Base-by-base conservation (phyloP, 306 rosid species). In the Trifolium fragiferum region DNA sequence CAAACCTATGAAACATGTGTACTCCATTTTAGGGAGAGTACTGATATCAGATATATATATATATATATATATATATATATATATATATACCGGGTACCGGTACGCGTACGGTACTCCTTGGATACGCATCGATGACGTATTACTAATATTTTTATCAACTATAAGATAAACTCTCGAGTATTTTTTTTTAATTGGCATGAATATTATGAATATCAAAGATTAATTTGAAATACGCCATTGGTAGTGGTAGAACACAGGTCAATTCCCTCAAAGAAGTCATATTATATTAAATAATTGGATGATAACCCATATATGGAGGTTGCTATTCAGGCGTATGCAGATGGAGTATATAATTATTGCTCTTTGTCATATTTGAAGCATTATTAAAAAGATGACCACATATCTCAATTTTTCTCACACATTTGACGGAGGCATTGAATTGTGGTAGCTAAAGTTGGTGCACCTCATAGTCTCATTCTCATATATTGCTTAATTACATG, bases 311-410 rank as follows among this genome's bases (percentile, higher is more conserved):
- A 61, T 49, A 65, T 77, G 81, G 84, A 80, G 73, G 51, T 77
- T 71, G 68, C 76, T 70, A 80, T 86, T 83, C 3, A 66, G 25
- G 60, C 76, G 58, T 71, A 69, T 65, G 81, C 74, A 65, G n/a
- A 64, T 59, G 18, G 64, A 58, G 64, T 27, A 58, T 21, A 47
- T 43, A 32, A 65, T 70, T 58, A 35, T 60, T 30, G 66, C 63
- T 75, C 7, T 32, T 58, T 58, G 70, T 76, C 63, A 69, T 60
- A 21, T 57, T 79, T 82, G 16, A 57, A 41, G 33, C 61, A 68
- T 74, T 46, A 37, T 14, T 7, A 14, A 30, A 38, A 10, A 69
- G 10, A 62, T 62, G 18, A 20, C 67, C 64, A n/a, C 32, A 46
- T 2, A 16, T 12, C 64, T 67, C 51, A 50, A 40, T 66, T 50